Conservation (phyloP, 371 early-diverging fungal genomes). For the Apophysomyces elegans region DNA sequence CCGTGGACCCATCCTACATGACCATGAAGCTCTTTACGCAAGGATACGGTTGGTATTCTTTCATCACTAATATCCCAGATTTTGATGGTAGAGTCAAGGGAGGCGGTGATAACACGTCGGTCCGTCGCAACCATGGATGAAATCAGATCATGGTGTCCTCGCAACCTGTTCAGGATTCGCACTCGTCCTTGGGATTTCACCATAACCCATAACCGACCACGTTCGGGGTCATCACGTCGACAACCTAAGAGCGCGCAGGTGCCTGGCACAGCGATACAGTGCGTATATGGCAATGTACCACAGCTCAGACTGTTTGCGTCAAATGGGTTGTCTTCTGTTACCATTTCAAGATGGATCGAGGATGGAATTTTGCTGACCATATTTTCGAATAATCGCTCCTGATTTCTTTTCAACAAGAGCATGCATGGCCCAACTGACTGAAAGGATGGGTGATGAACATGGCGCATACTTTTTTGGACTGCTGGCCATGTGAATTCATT, state of each 20-base stretch:
- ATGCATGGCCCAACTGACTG: background rate
- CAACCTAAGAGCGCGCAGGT: conserved; percentile 5
- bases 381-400: background rate
- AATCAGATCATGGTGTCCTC: conserved; percentile 6
- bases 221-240: conserved; percentile 6
- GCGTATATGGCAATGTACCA: conserved; percentile 14
- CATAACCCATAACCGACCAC: conserved; percentile 13
- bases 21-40: conserved; percentile 1
- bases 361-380: background rate
- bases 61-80: background rate
- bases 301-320: conserved; percentile 4
- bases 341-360: background rate
- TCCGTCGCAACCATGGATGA: conserved; percentile 11
- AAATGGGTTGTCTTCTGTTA: background rate
- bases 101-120: background rate
- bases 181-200: background rate
- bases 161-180: background rate
- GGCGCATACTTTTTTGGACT: background rate
- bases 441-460: background rate
- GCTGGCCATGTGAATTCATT: conserved; percentile 5
- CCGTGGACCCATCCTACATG: conserved; percentile 11
- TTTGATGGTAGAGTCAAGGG: conserved; percentile 13
- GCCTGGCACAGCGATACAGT: conserved; percentile 5
- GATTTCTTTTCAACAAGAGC: background rate
- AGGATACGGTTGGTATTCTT: background rate